phyloP scores from a whole-genome alignment of 768 basidiomycete genomes.

The Hypsizygus marmoreus region DNA sequence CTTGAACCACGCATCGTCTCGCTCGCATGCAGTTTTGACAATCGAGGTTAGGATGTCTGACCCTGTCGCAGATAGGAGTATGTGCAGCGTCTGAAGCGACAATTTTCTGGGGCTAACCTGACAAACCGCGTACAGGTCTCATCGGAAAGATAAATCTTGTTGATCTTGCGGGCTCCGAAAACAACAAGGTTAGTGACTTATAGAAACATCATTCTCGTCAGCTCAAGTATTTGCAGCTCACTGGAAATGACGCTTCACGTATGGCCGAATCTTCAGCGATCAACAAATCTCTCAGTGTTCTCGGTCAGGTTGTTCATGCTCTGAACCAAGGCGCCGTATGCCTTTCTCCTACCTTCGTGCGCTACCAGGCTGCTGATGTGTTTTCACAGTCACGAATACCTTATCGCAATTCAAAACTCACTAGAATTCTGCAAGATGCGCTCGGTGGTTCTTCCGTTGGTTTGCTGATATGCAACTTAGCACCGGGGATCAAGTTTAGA shows the following conservation, averaged over 20 bases:
- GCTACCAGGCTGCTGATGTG: too few species aligned
- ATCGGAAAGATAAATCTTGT: constrained; percentile 84
- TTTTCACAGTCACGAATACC: constrained; percentile 71
- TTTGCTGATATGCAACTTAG: constrained; percentile 83
- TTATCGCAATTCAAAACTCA: constrained; percentile 88
- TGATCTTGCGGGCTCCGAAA: constrained; percentile 90
- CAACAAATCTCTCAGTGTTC: constrained; percentile 84
- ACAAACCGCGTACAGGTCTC: constrained; percentile 43
- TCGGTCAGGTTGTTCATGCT: constrained; percentile 88
- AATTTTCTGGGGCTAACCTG: constrained; percentile 6
- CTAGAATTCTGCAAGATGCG: constrained; percentile 87
- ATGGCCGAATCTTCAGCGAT: constrained; percentile 90
- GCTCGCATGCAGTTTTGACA: constrained; percentile 86
- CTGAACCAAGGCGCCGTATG: constrained; percentile 71
- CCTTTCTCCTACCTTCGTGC: constrained; percentile 21
- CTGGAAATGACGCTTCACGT: constrained; percentile 83
- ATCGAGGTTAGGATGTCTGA: constrained; percentile 66
- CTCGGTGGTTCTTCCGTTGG: constrained; percentile 82
- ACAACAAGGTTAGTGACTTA: constrained; percentile 66
- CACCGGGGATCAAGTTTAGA: constrained; percentile 79
- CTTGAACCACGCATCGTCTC: constrained; percentile 81
- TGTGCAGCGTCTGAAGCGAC: constrained; percentile 17
- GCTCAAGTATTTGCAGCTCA: constrained; percentile 43
- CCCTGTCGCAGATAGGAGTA: constrained; percentile 54
- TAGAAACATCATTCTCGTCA: neutral